These are phyloP conservation scores for Phytophthora pluvialis DNA, from an alignment of 352 stramenopile genomes.

Conservation along the genomic window DNA sequence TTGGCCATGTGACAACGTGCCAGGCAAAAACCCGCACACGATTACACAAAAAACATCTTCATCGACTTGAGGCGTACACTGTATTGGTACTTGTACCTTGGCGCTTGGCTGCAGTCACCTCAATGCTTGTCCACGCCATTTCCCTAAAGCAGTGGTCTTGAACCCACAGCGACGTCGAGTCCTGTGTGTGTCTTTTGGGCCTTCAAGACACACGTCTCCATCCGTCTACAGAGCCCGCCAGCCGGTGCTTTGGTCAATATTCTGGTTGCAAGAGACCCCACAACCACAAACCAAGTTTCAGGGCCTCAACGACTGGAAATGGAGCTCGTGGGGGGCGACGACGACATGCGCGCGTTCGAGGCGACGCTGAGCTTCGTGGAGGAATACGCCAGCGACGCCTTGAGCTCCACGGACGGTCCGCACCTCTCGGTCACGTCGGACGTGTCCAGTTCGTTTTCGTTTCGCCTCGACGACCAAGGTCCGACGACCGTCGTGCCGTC, in stretches of 20 bases:
- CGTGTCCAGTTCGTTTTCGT: slow-evolving; percentile 22
- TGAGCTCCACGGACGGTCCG: slow-evolving; percentile 13
- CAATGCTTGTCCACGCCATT: no score
- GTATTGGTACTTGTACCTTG: no score
- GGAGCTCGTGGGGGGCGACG: slow-evolving; percentile 31
- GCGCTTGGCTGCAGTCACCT: no score
- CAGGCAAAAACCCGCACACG: no score
- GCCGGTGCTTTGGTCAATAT: neutral
- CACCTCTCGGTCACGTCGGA: slow-evolving; percentile 26
- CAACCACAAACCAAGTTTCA: slow-evolving; percentile 27
- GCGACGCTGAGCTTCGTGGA: slow-evolving; percentile 41
- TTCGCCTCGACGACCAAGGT: slow-evolving; percentile 12
- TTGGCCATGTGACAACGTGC: no score
- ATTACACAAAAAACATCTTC: no score
- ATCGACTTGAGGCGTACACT: no score
- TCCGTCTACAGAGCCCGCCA: no score
- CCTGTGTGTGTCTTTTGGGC: no score
- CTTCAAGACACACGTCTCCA: no score
- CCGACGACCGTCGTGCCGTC: slow-evolving; percentile 7
- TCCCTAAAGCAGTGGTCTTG: no score
- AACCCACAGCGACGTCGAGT: no score
- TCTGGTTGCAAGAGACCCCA: slow-evolving; percentile 10
- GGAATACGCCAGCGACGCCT: slow-evolving; percentile 29
- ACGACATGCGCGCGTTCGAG: slow-evolving; percentile 37
- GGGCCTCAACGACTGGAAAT: slow-evolving; percentile 31